These are phyloP conservation scores for Diaporthe vaccinii DNA, from an alignment of 2,329 filamentous ascomycete genomes.

Conservation along the genomic window DNA sequence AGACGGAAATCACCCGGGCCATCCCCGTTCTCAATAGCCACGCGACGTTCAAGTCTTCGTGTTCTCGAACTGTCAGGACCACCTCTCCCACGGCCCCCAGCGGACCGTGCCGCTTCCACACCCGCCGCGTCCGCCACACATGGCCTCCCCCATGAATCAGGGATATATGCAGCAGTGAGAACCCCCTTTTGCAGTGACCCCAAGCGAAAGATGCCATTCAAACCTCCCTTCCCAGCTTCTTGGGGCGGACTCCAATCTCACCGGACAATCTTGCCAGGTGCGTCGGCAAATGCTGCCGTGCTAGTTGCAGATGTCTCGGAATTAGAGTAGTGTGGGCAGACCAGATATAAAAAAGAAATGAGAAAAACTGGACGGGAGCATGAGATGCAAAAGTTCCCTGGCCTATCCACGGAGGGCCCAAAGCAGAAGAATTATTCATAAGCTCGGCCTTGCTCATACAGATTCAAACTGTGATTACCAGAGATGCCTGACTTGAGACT, in stretches of 20 bases:
- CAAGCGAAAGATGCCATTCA: neutral
- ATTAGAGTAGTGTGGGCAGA: neutral
- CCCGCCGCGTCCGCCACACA: neutral
- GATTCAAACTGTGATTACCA: neutral
- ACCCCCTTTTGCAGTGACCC: neutral
- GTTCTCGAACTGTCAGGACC: neutral
- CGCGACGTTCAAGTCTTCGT: neutral
- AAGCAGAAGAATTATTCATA: neutral
- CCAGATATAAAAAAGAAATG: neutral
- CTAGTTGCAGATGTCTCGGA: constrained; percentile 8
- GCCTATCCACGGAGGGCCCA: neutral
- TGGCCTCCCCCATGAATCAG: neutral
- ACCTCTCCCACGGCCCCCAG: neutral
- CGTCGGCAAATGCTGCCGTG: neutral
- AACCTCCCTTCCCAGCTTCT: neutral
- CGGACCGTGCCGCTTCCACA: neutral
- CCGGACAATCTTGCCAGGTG: neutral
- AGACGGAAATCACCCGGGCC: neutral
- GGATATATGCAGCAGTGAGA: neutral
- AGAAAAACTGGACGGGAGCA: neutral
- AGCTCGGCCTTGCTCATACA: neutral
- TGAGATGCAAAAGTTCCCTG: neutral
- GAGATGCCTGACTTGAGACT: constrained; percentile 2
- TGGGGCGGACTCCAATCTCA: neutral
- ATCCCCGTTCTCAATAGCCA: neutral